Base-by-base conservation (phyloP, 208 protist species). In the Acanthamoeba culbertsoni region DNA sequence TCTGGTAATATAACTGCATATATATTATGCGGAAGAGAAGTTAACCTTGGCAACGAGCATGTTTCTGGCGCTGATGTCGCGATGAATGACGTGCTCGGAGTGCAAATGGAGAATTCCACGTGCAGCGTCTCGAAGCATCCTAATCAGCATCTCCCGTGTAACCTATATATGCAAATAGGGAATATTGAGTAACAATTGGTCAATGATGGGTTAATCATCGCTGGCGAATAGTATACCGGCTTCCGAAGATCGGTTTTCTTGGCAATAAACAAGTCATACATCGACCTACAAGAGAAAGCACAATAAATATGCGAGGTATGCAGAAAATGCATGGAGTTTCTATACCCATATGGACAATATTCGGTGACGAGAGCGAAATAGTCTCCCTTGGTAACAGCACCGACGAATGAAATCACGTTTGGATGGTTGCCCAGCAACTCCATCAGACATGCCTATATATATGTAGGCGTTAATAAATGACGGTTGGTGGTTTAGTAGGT, bases 351-450 rank as follows among this genome's bases (percentile, higher is more conserved):
- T 18, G 79, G 79, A 20, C 79, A 89, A 26, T 89, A 89, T 16
- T 89, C 79, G 31, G 79, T 89, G 40, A 89, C 79, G 14, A 89
- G 40, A 12, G 79, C 79, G 48, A 59, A 89, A 31, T 89, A 89
- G 79, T 89, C 79, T 16, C 79, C 79, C 48, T 89, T 59, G 79
- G 79, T 89, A 14, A 89, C 79, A 0, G 79, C 79, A 10, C 79
- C 79, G 16, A 89, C 55, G 45, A 89, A 89, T 28, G 79, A 89
- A 2, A 89, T 89, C 20, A 89, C 55, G 79, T 89, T 89, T 5
- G 79, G 79, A 33, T 89, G 79, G 31, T 89, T 89, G 48, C 79
- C 79, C 28, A 89, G 79, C 31, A 89, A n/a, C 31, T 89, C 53
- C 79, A 89, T 89, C 42, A 65, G 4, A 28, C 79, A 89, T 4